These are phyloP conservation scores for Nematodospora valgi DNA, from an alignment of 805 yeast species.

Conservation along the genomic window DNA sequence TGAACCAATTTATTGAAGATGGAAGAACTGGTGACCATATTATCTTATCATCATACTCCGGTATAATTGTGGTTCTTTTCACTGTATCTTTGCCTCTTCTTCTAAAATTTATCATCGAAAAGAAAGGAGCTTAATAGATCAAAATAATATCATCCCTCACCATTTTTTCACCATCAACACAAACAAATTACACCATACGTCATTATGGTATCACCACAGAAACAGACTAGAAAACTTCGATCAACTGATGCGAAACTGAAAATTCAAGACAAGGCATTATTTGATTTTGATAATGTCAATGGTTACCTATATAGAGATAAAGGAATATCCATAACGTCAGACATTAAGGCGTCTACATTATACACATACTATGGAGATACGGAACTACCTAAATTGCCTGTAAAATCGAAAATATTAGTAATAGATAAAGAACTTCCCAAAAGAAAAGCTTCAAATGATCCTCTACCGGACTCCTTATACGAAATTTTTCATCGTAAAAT, in stretches of 20 bases:
- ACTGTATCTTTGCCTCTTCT: too few species aligned
- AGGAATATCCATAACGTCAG: too few species aligned
- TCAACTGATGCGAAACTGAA: conserved; percentile 20
- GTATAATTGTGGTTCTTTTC: too few species aligned
- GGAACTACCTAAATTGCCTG: conserved; percentile 8
- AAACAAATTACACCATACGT: too few species aligned
- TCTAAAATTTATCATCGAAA: too few species aligned
- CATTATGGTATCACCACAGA: conserved; percentile 7
- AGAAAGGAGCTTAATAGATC: too few species aligned
- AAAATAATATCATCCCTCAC: too few species aligned
- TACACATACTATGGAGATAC: neutral
- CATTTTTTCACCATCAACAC: too few species aligned
- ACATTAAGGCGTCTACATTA: neutral
- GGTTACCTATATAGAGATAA: conserved; percentile 19
- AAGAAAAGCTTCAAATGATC: conserved; percentile 25
- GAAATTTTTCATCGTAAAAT: conserved; percentile 52
- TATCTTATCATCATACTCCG: too few species aligned
- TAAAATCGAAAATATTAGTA: conserved; percentile 7
- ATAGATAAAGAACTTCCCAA: conserved; percentile 15
- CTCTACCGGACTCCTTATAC: conserved; percentile 45
- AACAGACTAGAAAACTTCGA: conserved; percentile 20
- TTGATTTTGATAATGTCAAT: conserved; percentile 33
- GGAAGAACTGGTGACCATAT: too few species aligned
- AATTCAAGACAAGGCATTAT: conserved; percentile 18
- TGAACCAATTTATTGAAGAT: neutral